Evolutionary conservation across 2,329 filamentous ascomycete species (phyloP).

Genomic region (Rhynchosporium secalis): DNA sequence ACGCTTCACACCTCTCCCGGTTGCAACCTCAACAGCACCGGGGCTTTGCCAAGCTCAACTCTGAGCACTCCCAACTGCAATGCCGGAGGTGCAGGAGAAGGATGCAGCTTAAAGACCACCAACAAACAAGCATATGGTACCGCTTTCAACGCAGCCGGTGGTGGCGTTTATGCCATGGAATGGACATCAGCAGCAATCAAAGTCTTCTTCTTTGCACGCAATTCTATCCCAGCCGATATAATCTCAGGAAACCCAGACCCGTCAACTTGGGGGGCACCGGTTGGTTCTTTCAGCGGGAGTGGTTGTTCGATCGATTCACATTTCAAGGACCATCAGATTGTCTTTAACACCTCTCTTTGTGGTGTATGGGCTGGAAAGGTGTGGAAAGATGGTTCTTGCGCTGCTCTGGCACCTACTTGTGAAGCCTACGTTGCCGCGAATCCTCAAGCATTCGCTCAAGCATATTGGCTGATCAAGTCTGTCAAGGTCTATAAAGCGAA

Average conservation of each 20-base stretch:
- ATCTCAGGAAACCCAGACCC: conserved; percentile 61
- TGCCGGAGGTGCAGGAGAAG: conserved; percentile 49
- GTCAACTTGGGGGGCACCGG: conserved; percentile 65
- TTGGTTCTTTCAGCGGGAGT: conserved; percentile 67
- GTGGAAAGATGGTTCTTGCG: conserved; percentile 63
- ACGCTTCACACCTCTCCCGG: conserved; percentile 66
- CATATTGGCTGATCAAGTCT: conserved; percentile 73
- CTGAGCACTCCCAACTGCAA: conserved; percentile 57
- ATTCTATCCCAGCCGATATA: conserved; percentile 64
- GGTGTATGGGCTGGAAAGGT: conserved; percentile 77
- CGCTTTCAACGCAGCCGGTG: conserved; percentile 68
- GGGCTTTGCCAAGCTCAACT: conserved; percentile 46
- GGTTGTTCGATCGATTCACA: conserved; percentile 69
- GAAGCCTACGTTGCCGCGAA: conserved; percentile 70
- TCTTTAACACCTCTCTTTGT: conserved; percentile 84
- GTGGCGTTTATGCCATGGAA: conserved; percentile 73
- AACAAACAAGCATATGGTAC: conserved; percentile 61
- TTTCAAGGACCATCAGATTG: conserved; percentile 73
- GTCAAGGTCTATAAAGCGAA: conserved; percentile 31
- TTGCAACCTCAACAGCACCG: conserved; percentile 56
- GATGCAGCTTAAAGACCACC: conserved; percentile 58
- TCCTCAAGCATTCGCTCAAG: conserved; percentile 63
- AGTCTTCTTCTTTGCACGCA: conserved; percentile 79
- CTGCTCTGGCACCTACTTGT: conserved; percentile 63
- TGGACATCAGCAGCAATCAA: conserved; percentile 73